Base-by-base conservation (phyloP, 805 yeast species). In the Candida vartiovaarae region DNA sequence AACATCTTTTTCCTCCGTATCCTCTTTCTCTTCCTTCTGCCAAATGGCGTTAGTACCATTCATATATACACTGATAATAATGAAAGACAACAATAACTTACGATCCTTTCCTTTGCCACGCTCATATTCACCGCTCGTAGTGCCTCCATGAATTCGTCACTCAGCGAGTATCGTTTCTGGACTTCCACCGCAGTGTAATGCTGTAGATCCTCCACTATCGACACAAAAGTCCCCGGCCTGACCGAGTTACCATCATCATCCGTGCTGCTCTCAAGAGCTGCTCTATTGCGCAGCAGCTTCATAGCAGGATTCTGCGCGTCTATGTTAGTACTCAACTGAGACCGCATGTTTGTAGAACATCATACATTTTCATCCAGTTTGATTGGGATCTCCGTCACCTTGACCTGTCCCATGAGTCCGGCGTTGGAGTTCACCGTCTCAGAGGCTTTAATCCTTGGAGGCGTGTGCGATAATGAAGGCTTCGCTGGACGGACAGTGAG, bases 161-260 rank as follows among this genome's bases (percentile, higher is more conserved):
- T 23, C 4, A 55, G 41, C 9, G 42, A 44, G 32, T 53, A 55
- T 6, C 48, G 41, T 31, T 34, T 43, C 3, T 36, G 30, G 3
- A 55, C 44, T 23, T 50, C 48, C 6, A 47, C 50, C 4, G 43
- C 34, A 4, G 52, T 15, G 34, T 44, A 45, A 15, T 46, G 48
- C 6, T 48, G 41, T 32, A 53, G 34, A 37, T 52, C 55, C 23
- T 50, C 53, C 5, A 55, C 47, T 6, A 55, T 53, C 9, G 54
- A 45, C 7, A 44, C 45, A 26, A 55, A 49, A 25, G 49, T 48
- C 10, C 41, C 35, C 3, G 59, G 59, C 25, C 41, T 48, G 4
- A 53, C 52, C 9, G 41, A 32, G 4, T 24, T 8, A 4, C 20
- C 34, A 25, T 30, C 34, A 20, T 15, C 24, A 27, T 37, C 39